Base-by-base conservation (phyloP, 1,284 basidiomycete genomes). In the Cutaneotrichosporon spelunceum region DNA sequence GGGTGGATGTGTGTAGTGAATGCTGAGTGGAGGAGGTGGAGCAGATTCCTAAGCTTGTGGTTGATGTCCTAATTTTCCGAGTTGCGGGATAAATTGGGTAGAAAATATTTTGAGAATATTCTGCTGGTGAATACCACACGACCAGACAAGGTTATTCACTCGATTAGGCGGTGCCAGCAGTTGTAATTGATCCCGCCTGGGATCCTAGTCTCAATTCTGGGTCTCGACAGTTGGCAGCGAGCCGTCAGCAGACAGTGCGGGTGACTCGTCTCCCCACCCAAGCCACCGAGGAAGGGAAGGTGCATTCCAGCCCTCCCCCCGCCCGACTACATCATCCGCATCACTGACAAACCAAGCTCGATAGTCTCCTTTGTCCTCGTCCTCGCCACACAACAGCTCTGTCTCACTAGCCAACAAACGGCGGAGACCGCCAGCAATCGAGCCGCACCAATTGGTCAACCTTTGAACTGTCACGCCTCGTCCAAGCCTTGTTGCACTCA, bases 61-160 rank as follows among this genome's bases (percentile, higher is more conserved):
- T 11, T 19, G 45, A 23, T 10, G 48, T 23, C 59, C 48, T 24
- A 54, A 64, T 60, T 64, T 61, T 62, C 60, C 50, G 36, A 23
- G 29, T 6, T 4, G 19, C 42, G 54, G 63, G 64, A 60, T 54
- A 52, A 64, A 62, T 57, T 48, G 14, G n/a, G 19, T 21, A 21
- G 44, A 45, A 45, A 45, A 45, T 33, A n/a, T 14, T 36, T 39
- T 49, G 45, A 44, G 36, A 60, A 61, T 55, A 55, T 44, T 53
- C 10, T 27, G 27, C 19, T n/a, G 26, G 16, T 30, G n/a, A n/a
- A n/a, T n/a, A n/a, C n/a, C n/a, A n/a, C n/a, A n/a, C n/a, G n/a
- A n/a, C n/a, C n/a, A n/a, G n/a, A 23, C 9, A 16, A 30, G 48
- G 26, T 27, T 49, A 49, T 26, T n/a, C 14, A 27, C 19, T 49